Evolutionary conservation across 2,329 filamentous ascomycete genomes (phyloP), one percentile per base, ranked within the genome.

Genomic region (Dendryphion nanum): DNA sequence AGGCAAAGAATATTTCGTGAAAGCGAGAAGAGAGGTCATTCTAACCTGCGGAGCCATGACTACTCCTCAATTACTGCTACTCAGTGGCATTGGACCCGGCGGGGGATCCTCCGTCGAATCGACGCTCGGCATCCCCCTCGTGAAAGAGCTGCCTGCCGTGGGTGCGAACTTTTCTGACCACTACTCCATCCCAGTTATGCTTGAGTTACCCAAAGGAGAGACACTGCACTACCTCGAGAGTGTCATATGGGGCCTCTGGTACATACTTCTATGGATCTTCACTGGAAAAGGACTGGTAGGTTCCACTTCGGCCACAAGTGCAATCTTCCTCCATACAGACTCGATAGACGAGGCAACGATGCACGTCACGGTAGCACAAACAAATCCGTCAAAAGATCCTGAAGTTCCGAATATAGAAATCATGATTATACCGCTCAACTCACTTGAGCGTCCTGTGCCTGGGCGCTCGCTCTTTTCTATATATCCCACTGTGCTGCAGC

Each of bases 121-220:
- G 29, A 38, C 15, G 13, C 40, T 45, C 23, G 37, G 33, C 19
- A 45, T 42, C 32, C 43, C 39, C 34, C 39, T 45, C 30, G 20
- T 42, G 3, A 45, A 45, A 42, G 39, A 45, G 36, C 36, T 45
- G 30, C 43, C 38, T 35, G 43, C 36, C 19, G 43, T 45, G 24
- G 43, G 43, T 31, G 40, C 43, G 16, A 35, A 35, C 30, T 45
- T 45, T 38, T 45, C 43, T 28, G 43, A 45, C 34, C 43, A 45
- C 36, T 42, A 45, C 31, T 14, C 43, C 30, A 35, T 45, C 18
- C 43, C 43, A 18, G 33, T 45, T 31, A 42, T 45, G 34, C 43
- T 45, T 36, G 43, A 45, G 33, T 30, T 45, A 33, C 43, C 43
- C 15, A 35, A 17, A 16, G 35, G 38, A 14, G 42, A 44, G 34